A percentile compares a stretch with the other conserved stretches of the same genome.
Conservation (phyloP, 495 filamentous ascomycete genomes). For the Hypoxylon cercidicola region DNA sequence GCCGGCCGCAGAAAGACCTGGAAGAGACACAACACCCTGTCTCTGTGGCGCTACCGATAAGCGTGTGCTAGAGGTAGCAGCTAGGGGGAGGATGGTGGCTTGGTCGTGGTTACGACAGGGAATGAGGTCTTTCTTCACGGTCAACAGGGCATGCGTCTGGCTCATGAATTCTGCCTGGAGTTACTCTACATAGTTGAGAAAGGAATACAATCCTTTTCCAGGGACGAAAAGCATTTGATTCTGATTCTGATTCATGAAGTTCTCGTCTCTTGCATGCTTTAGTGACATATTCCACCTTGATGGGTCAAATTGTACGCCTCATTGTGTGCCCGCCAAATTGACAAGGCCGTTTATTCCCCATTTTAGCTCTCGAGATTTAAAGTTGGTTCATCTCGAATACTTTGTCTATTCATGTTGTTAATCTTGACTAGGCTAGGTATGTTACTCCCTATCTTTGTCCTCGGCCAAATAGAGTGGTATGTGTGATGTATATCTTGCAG, state of each 20-base stretch:
- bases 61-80: constrained; percentile 37
- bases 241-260: background rate
- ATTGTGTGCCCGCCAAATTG: no score
- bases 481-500: no score
- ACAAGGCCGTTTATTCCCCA: no score
- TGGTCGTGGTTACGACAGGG: constrained; percentile 43
- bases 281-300: background rate
- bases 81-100: constrained; percentile 27
- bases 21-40: constrained; percentile 99
- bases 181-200: constrained; percentile 47
- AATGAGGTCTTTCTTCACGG: constrained; percentile 43
- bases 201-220: constrained; percentile 45
- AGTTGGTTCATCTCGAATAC: no score
- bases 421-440: no score
- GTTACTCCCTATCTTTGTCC: no score
- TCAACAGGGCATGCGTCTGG: constrained; percentile 47
- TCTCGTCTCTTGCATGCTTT: background rate
- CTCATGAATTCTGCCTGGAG: constrained; percentile 49
- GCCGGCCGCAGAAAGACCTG: constrained; percentile 98
- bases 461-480: no score
- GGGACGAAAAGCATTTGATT: constrained; percentile 36
- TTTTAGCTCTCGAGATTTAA: no score
- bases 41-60: constrained; percentile 86
- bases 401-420: no score
- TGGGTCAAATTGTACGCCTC: background rate